Conservation (phyloP, 805 yeast genomes). For the Dipodascopsis uninucleata region DNA sequence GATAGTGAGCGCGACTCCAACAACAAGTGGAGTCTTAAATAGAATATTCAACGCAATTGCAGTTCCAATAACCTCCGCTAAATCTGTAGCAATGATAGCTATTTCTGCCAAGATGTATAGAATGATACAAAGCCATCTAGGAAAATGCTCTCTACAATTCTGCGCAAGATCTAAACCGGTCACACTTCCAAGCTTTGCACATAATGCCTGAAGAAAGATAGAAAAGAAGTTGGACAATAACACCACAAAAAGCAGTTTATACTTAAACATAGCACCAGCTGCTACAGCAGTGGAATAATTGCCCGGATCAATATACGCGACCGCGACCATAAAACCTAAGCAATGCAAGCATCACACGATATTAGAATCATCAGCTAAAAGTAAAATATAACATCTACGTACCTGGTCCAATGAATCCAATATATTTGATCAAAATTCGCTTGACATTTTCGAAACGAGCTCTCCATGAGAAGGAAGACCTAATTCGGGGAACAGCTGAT, state of each 20-base stretch:
- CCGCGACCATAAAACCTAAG: slow-evolving; percentile 75
- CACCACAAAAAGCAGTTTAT: slow-evolving; percentile 72
- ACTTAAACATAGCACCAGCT: slow-evolving; percentile 84
- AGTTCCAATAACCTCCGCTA: slow-evolving; percentile 97
- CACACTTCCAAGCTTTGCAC: slow-evolving; percentile 86
- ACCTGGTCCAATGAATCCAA: slow-evolving; percentile 82
- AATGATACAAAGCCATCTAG: slow-evolving; percentile 46
- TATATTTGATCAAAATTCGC: slow-evolving; percentile 48
- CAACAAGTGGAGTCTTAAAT: slow-evolving; percentile 70
- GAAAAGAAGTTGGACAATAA: slow-evolving; percentile 81
- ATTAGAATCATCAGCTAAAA: too few relatives aligned
- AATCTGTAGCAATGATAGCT: slow-evolving; percentile 91
- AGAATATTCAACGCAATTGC: slow-evolving; percentile 88
- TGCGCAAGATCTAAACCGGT: slow-evolving; percentile 92
- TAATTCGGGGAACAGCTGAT: too few relatives aligned
- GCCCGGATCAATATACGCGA: slow-evolving; percentile 97
- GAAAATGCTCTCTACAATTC: slow-evolving; percentile 73
- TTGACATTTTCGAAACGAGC: too few relatives aligned
- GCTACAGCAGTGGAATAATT: slow-evolving; percentile 93
- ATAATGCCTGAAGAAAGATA: slow-evolving; percentile 75
- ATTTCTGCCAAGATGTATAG: slow-evolving; percentile 78
- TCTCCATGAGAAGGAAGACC: background rate
- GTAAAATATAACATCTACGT: slow-evolving; percentile 1
- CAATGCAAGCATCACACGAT: background rate
- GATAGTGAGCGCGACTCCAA: slow-evolving; percentile 81